phyloP scores from a whole-genome alignment of 352 stramenopile genomes.

The Phytophthora citricola region DNA sequence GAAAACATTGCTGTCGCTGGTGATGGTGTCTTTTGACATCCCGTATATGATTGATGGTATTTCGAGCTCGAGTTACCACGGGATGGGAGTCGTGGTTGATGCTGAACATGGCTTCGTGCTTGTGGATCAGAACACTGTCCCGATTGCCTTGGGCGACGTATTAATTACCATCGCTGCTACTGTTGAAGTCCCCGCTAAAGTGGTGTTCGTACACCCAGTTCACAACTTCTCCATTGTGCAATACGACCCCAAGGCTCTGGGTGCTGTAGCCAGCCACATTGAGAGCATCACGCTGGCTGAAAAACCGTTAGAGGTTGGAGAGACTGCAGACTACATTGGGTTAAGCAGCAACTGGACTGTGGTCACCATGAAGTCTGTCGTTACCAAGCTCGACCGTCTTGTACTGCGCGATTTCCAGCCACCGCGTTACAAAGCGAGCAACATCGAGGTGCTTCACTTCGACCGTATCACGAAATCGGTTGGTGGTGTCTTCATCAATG shows the following conservation, averaged over 20 bases:
- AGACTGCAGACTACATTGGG: slow-evolving; percentile 83
- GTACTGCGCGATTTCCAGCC: slow-evolving; percentile 87
- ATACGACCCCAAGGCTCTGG: slow-evolving; percentile 84
- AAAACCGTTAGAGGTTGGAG: slow-evolving; percentile 73
- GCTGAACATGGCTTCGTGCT: slow-evolving; percentile 85
- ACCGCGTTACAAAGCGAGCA: slow-evolving; percentile 84
- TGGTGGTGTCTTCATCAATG: slow-evolving; percentile 86
- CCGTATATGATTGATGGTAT: slow-evolving; percentile 94
- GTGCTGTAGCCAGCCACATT: slow-evolving; percentile 66
- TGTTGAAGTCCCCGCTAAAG: slow-evolving; percentile 86
- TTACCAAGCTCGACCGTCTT: slow-evolving; percentile 85
- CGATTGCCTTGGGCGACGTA: slow-evolving; percentile 87
- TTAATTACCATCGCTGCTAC: slow-evolving; percentile 90
- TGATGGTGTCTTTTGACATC: slow-evolving; percentile 94
- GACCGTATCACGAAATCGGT: slow-evolving; percentile 90
- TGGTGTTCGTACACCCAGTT: slow-evolving; percentile 93
- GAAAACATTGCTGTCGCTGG: slow-evolving; percentile 78
- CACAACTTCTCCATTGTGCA: slow-evolving; percentile 93
- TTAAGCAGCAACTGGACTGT: slow-evolving; percentile 89
- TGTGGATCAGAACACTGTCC: slow-evolving; percentile 93
- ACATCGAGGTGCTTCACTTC: slow-evolving; percentile 89
- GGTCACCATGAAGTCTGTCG: slow-evolving; percentile 86
- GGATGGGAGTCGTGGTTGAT: slow-evolving; percentile 91
- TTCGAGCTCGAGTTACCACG: slow-evolving; percentile 89
- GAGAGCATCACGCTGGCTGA: slow-evolving; percentile 67